These are phyloP conservation scores for Cystobasidiaceae sp. DNA, from an alignment of 1,284 basidiomycete genomes.

Conservation along the genomic window DNA sequence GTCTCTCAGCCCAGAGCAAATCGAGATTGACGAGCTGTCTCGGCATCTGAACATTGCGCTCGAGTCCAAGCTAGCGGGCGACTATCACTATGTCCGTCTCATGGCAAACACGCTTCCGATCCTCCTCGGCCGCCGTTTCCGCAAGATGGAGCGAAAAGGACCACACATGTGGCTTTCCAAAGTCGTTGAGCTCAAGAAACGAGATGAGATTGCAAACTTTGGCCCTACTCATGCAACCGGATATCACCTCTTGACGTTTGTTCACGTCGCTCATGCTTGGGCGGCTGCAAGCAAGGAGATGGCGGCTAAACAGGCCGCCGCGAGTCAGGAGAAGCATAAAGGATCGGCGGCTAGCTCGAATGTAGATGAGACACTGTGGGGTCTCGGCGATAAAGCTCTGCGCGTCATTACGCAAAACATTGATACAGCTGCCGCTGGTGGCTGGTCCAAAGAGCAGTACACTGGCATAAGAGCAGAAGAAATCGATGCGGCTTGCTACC, in stretches of 20 bases:
- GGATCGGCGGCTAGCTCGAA: too few species aligned
- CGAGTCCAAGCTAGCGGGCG: conserved; percentile 6
- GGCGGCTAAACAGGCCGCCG: conserved; percentile 11
- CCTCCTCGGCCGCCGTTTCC: conserved; percentile 19
- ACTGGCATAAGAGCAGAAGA: background rate
- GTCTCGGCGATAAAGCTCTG: conserved; percentile 23
- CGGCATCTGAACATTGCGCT: background rate
- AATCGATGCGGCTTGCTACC: conserved; percentile 4
- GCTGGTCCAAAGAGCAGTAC: background rate
- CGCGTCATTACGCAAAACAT: conserved; percentile 26
- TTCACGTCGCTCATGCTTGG: conserved; percentile 22
- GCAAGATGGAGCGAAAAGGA: conserved; percentile 28
- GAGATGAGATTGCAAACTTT: background rate
- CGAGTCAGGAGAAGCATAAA: too few species aligned
- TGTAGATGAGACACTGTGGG: conserved; percentile 18
- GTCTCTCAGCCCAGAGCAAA: background rate
- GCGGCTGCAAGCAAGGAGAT: conserved; percentile 13
- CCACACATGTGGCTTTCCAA: conserved; percentile 22
- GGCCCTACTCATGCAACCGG: background rate
- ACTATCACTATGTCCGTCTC: conserved; percentile 19
- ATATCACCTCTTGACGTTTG: conserved; percentile 13
- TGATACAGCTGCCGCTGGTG: background rate
- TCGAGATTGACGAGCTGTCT: conserved; percentile 17
- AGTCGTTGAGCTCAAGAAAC: conserved; percentile 8
- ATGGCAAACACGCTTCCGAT: conserved; percentile 17